These are phyloP conservation scores for Deuterostichococcus epilithicus DNA, from an alignment of 139 green algal genomes.

Conservation along the genomic window DNA sequence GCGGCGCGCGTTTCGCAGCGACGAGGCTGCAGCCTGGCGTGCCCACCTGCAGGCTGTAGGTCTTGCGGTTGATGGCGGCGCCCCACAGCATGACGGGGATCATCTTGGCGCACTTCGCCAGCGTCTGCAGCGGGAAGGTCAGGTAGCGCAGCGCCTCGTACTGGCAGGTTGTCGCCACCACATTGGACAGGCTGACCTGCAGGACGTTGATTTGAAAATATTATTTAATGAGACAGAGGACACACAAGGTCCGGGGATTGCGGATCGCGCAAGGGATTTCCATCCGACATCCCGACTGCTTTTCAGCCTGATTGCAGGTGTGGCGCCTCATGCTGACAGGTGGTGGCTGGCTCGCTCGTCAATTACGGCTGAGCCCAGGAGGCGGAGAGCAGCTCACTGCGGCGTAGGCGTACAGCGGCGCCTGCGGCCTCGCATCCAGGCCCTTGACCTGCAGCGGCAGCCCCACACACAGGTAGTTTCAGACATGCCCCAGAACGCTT, in stretches of 20 bases:
- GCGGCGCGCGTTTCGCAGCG: no score
- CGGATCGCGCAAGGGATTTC: no score
- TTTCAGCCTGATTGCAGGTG: no score
- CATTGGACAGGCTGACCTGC: background rate
- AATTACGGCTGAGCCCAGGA: no score
- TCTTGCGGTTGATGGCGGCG: conserved; percentile 83
- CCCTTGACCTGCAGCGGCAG: conserved; percentile 16
- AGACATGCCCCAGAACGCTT: no score
- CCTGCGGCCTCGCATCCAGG: conserved; percentile 40
- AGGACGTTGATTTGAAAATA: background rate
- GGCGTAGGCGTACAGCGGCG: conserved; percentile 66
- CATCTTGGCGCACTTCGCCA: conserved; percentile 97
- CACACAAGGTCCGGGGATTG: background rate
- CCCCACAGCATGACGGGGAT: conserved; percentile 98
- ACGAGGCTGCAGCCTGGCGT: no score
- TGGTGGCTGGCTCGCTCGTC: no score
- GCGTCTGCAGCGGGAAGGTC: conserved; percentile 91
- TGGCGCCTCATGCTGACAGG: no score
- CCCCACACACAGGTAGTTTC: background rate
- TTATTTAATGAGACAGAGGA: background rate
- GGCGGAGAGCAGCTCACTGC: no score
- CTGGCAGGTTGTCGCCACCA: no score
- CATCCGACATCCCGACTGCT: no score
- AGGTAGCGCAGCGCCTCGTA: conserved; percentile 98
- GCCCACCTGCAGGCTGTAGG: conserved; percentile 55